Conservation (phyloP, 306 rosid species). For the Acacia confusa region DNA sequence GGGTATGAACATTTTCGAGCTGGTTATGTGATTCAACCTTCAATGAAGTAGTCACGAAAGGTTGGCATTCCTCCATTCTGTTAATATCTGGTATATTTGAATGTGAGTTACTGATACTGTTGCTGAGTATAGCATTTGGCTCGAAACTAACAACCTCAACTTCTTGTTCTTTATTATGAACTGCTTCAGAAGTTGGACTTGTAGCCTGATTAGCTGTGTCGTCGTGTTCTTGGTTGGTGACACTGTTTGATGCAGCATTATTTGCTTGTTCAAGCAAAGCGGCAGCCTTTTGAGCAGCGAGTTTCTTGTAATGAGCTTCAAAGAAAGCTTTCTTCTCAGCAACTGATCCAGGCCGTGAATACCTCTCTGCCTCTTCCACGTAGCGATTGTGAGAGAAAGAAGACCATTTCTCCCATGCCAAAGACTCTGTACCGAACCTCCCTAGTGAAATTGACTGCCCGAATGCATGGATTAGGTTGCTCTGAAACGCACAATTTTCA, state of each 20-base stretch:
- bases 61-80: slow-evolving; percentile 33
- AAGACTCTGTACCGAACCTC: slow-evolving; percentile 75
- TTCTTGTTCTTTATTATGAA: slow-evolving; percentile 36
- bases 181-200: slow-evolving; percentile 32
- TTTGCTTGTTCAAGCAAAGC: slow-evolving; percentile 75
- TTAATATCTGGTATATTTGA: slow-evolving; percentile 14
- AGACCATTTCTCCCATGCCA: slow-evolving; percentile 96
- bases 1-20: slow-evolving; percentile 37
- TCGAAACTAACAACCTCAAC: slow-evolving; percentile 16
- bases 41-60: slow-evolving; percentile 33
- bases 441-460: slow-evolving; percentile 93
- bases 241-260: slow-evolving; percentile 37
- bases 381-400: slow-evolving; percentile 80
- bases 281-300: slow-evolving; percentile 84
- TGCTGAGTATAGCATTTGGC: not conserved
- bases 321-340: slow-evolving; percentile 99
- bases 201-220: not conserved
- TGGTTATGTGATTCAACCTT: slow-evolving; percentile 45
- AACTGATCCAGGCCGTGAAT: slow-evolving; percentile 80
- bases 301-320: slow-evolving; percentile 94
- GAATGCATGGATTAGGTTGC: slow-evolving; percentile 64
- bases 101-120: not conserved
- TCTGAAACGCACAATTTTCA: slow-evolving; percentile 60
- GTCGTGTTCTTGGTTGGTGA: slow-evolving; percentile 17
- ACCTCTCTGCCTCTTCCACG: slow-evolving; percentile 93